phyloP scores from a whole-genome alignment of 2,329 filamentous ascomycete genomes.

The Chaetoscypha palmicola region DNA sequence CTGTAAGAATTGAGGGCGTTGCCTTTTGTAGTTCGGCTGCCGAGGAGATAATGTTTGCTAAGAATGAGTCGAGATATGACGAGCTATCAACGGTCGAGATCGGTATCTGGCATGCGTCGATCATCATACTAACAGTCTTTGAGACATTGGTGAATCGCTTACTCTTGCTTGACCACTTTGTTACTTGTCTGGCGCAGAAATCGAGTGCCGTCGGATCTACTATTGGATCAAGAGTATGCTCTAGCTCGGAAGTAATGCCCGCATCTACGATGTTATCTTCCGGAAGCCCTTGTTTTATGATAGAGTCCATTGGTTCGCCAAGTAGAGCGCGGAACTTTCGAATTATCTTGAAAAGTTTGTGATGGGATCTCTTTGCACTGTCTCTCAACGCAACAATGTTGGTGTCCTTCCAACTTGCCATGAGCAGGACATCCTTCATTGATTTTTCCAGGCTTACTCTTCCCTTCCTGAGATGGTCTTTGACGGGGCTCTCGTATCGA shows the following conservation, averaged over 20 bases:
- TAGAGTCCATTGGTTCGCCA: constrained; percentile 62
- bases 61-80: constrained; percentile 57
- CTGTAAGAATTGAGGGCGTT: constrained; percentile 72
- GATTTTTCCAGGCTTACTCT: constrained; percentile 75
- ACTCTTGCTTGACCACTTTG: constrained; percentile 41
- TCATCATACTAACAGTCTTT: constrained; percentile 70
- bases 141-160: constrained; percentile 63
- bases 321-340: constrained; percentile 81
- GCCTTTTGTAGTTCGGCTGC: constrained; percentile 72
- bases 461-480: constrained; percentile 59
- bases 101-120: constrained; percentile 49
- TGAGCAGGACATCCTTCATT: constrained; percentile 84
- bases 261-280: constrained; percentile 31
- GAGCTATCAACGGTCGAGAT: constrained; percentile 48
- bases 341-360: constrained; percentile 85
- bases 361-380: constrained; percentile 83
- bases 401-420: constrained; percentile 97
- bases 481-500: constrained; percentile 60
- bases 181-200: constrained; percentile 27
- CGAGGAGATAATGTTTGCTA: constrained; percentile 59
- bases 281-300: constrained; percentile 54
- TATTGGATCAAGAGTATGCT: constrained; percentile 12
- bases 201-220: constrained; percentile 25
- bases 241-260: constrained; percentile 1
- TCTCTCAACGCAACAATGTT: constrained; percentile 86